phyloP scores from a whole-genome alignment of 768 basidiomycete genomes.

The Russula vinacea region DNA sequence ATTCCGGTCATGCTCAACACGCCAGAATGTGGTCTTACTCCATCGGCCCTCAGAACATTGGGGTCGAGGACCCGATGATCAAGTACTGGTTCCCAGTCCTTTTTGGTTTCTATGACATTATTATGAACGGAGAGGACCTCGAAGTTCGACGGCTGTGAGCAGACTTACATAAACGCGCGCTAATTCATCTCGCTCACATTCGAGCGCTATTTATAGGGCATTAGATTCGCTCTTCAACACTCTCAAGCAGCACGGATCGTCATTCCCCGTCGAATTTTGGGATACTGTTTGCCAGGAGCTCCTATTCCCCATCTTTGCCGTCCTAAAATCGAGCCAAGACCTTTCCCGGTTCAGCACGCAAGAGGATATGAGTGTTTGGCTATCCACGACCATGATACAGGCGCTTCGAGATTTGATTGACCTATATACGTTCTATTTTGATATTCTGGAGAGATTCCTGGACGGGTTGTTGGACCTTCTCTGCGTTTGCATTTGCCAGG shows the following conservation, averaged over 20 bases:
- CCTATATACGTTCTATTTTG: constrained; percentile 93
- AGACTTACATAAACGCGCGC: not conserved
- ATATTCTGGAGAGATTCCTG: constrained; percentile 81
- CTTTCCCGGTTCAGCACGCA: constrained; percentile 90
- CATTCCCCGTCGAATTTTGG: constrained; percentile 93
- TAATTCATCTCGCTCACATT: not conserved
- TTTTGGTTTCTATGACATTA: constrained; percentile 98
- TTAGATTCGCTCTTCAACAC: constrained; percentile 96
- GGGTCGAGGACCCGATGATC: constrained; percentile 83
- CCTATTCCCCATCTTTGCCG: constrained; percentile 96
- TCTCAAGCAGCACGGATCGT: constrained; percentile 81
- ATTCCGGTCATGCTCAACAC: constrained; percentile 88
- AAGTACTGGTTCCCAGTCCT: constrained; percentile 96
- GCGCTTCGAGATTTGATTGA: constrained; percentile 93
- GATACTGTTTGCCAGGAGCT: constrained; percentile 95
- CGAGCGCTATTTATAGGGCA: constrained; percentile 53
- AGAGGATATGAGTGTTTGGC: constrained; percentile 99
- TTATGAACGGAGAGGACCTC: constrained; percentile 98
- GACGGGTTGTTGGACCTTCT: constrained; percentile 92
- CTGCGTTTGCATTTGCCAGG: constrained; percentile 98
- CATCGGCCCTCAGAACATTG: constrained; percentile 38
- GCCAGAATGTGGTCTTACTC: constrained; percentile 59
- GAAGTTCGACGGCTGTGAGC: constrained; percentile 94
- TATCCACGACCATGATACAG: constrained; percentile 98
- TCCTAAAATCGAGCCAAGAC: constrained; percentile 90